phyloP scores from a whole-genome alignment of 2,329 filamentous ascomycete species.

The Madurella mycetomatis region DNA sequence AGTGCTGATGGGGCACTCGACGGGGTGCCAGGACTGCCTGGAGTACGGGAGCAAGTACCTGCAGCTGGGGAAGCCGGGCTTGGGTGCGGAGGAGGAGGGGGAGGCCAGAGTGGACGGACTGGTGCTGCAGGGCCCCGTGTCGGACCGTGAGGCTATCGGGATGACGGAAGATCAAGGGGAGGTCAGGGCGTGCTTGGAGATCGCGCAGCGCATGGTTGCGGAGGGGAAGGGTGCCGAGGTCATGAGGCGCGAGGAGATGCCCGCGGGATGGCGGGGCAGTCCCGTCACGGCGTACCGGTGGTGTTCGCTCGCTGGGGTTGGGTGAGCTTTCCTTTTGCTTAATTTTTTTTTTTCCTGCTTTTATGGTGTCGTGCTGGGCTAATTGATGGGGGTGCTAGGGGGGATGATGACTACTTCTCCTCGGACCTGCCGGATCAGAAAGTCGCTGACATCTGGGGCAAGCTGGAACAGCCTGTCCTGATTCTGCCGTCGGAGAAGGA shows the following conservation, averaged over 20 bases:
- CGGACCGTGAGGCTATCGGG: constrained; percentile 64
- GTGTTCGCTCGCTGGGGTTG: constrained; percentile 45
- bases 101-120: constrained; percentile 57
- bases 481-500: constrained; percentile 64
- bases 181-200: constrained; percentile 42
- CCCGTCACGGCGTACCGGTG: constrained; percentile 52
- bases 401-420: constrained; percentile 87
- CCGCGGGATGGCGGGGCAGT: constrained; percentile 34
- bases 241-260: constrained; percentile 46
- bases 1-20: constrained; percentile 56
- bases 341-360: neutral
- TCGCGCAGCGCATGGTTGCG: constrained; percentile 52
- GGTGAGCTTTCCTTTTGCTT: constrained; percentile 36
- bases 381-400: constrained; percentile 33
- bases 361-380: neutral
- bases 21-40: constrained; percentile 57
- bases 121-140: constrained; percentile 76
- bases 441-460: constrained; percentile 61
- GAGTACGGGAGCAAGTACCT: constrained; percentile 41
- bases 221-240: constrained; percentile 51
- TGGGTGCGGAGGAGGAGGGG: neutral
- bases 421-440: constrained; percentile 60
- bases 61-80: no score
- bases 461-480: constrained; percentile 55
- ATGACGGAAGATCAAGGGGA: constrained; percentile 40